Conservation (phyloP, 345 rosid genomes). For the Moricandia arvensis region DNA sequence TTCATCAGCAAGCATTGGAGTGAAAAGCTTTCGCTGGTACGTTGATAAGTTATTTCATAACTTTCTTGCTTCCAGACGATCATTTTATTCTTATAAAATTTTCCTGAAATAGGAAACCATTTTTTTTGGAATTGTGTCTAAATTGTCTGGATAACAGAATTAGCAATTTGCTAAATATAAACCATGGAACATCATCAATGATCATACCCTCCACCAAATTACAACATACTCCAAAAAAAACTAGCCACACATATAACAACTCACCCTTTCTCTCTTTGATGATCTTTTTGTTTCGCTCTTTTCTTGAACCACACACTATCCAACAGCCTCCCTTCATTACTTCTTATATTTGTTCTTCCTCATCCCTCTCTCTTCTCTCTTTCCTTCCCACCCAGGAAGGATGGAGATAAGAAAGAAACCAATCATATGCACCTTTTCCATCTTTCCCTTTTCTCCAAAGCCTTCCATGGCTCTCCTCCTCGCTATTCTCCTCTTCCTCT, state of each 20-base stretch:
- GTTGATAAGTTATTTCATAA: background rate
- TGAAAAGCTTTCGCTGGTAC: conserved; percentile 29
- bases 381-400: conserved; percentile 42
- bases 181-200: conserved; percentile 26
- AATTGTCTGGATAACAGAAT: conserved; percentile 25
- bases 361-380: conserved; percentile 38
- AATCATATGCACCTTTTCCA: conserved; percentile 26
- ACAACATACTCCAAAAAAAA: conserved; percentile 27
- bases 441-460: conserved; percentile 20
- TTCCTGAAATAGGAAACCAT: conserved; percentile 34
- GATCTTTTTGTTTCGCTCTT: conserved; percentile 31
- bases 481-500: conserved; percentile 41
- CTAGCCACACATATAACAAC: conserved; percentile 37
- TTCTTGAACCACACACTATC: conserved; percentile 38
- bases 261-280: conserved; percentile 34
- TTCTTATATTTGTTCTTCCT: conserved; percentile 32
- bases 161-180: conserved; percentile 36
- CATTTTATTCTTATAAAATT: background rate
- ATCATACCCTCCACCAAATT: conserved; percentile 32
- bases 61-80: conserved; percentile 4
- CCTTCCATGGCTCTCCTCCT: conserved; percentile 47
- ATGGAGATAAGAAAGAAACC: conserved; percentile 41
- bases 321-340: conserved; percentile 30
- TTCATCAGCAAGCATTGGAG: conserved; percentile 46
- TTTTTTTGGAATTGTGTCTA: conserved; percentile 31